Evolutionary conservation across 106 monocot genomes (phyloP).

Genomic region (Acorus gramineus): DNA sequence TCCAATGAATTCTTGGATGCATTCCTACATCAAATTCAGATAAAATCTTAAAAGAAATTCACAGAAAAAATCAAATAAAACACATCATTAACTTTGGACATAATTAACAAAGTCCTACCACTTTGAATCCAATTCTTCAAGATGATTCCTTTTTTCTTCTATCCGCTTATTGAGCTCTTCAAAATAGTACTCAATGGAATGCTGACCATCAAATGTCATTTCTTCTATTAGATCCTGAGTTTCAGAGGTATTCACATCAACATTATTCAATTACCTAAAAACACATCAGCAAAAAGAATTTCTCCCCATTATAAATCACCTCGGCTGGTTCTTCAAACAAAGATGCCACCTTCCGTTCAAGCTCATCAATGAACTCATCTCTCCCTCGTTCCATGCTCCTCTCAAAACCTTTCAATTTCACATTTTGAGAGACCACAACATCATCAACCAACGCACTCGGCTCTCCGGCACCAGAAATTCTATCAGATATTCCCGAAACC

Average conservation of each 20-base stretch:
- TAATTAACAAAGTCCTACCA: background rate
- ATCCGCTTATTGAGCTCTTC: background rate
- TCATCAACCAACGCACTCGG: too few relatives aligned
- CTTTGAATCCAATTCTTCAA: slow-evolving; percentile 2
- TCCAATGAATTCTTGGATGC: slow-evolving; percentile 3
- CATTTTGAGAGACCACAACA: background rate
- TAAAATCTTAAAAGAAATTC: too few relatives aligned
- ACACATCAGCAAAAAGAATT: background rate
- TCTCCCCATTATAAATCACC: background rate
- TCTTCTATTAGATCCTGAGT: background rate
- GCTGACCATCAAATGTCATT: background rate
- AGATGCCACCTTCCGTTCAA: background rate
- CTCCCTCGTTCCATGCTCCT: background rate
- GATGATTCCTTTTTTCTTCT: background rate
- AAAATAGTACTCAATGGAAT: background rate
- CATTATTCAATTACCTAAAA: background rate
- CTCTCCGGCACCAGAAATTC: too few relatives aligned
- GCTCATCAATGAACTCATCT: background rate
- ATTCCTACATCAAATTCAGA: slow-evolving; percentile 17
- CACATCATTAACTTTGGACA: background rate
- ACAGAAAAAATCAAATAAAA: too few relatives aligned
- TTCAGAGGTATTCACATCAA: background rate
- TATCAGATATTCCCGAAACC: too few relatives aligned
- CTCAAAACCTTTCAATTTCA: background rate
- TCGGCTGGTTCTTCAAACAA: background rate